phyloP scores from a whole-genome alignment of 2,329 filamentous ascomycete species.

The Penicillium hordei region DNA sequence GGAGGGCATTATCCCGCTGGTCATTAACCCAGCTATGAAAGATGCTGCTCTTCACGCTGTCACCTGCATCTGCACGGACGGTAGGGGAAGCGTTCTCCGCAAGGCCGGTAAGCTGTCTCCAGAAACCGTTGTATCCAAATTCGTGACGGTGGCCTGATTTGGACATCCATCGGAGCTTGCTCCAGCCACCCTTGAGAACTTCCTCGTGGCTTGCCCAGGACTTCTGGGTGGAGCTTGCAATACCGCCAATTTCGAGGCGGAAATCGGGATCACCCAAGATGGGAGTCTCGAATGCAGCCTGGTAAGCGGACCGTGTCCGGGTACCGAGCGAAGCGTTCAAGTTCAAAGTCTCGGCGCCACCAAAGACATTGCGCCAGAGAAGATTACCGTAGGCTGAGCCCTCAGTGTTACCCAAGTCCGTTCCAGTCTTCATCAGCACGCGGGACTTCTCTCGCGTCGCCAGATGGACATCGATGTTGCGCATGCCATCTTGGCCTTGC shows the following conservation, averaged over 20 bases:
- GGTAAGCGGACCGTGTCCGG: conserved; percentile 86
- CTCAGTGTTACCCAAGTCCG: conserved; percentile 89
- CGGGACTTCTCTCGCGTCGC: conserved; percentile 76
- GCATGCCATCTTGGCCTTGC: conserved; percentile 63
- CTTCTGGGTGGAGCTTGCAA: conserved; percentile 83
- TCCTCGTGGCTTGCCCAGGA: conserved; percentile 94
- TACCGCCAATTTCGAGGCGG: conserved; percentile 72
- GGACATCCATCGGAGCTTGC: conserved; percentile 74
- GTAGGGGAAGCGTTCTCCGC: conserved; percentile 73
- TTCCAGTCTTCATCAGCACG: conserved; percentile 88
- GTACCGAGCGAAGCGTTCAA: conserved; percentile 87
- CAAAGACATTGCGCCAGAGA: conserved; percentile 87
- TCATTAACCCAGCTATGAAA: conserved; percentile 80
- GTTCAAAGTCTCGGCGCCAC: conserved; percentile 85
- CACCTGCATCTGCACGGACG: conserved; percentile 80
- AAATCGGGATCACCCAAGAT: conserved; percentile 81
- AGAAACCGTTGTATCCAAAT: conserved; percentile 74
- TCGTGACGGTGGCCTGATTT: conserved; percentile 68
- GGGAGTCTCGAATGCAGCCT: conserved; percentile 78
- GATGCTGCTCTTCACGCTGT: conserved; percentile 85
- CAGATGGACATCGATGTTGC: conserved; percentile 78
- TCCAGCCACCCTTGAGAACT: conserved; percentile 71
- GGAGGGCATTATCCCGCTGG: conserved; percentile 76
- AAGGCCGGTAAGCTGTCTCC: conserved; percentile 85
- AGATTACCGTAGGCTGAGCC: conserved; percentile 89